Evolutionary conservation across 2,329 filamentous ascomycete genomes (phyloP).

Genomic region (Aphanocladium album): DNA sequence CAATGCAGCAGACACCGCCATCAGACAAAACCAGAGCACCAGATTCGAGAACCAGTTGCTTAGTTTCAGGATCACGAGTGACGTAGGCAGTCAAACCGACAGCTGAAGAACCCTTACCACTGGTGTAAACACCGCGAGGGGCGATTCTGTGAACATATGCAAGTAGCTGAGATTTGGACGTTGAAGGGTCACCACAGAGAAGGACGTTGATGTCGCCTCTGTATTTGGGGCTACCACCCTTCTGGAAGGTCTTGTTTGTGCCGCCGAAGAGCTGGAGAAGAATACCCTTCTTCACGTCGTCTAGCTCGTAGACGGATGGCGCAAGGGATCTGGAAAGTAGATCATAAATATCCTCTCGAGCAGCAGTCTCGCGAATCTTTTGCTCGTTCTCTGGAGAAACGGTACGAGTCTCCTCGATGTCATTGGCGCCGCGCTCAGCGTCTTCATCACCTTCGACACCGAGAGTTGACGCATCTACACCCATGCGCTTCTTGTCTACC

Average conservation of each 20-base stretch:
- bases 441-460: conserved; percentile 72
- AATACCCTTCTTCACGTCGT: conserved; percentile 98
- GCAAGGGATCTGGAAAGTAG: conserved; percentile 85
- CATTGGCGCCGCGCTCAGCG: conserved; percentile 59
- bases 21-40: conserved; percentile 75
- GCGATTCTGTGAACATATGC: conserved; percentile 97
- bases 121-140: conserved; percentile 78
- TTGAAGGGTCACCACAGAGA: conserved; percentile 94
- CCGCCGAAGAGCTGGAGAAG: conserved; percentile 93
- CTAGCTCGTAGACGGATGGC: conserved; percentile 94
- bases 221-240: conserved; percentile 92
- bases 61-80: conserved; percentile 73
- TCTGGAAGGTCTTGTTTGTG: conserved; percentile 96
- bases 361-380: conserved; percentile 77
- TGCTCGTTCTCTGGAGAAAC: conserved; percentile 82
- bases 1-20: conserved; percentile 78
- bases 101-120: conserved; percentile 74
- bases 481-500: conserved; percentile 90
- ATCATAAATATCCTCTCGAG: conserved; percentile 85
- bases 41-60: conserved; percentile 75
- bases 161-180: conserved; percentile 89
- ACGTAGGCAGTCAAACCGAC: conserved; percentile 79
- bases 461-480: conserved; percentile 83
- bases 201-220: conserved; percentile 96
- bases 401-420: conserved; percentile 77